Percentiles rank a stretch among this genome's conserved stretches.
These are phyloP conservation scores for Zizania latifolia DNA, from an alignment of 176 grass and related monocot species.

Conservation along the genomic window DNA sequence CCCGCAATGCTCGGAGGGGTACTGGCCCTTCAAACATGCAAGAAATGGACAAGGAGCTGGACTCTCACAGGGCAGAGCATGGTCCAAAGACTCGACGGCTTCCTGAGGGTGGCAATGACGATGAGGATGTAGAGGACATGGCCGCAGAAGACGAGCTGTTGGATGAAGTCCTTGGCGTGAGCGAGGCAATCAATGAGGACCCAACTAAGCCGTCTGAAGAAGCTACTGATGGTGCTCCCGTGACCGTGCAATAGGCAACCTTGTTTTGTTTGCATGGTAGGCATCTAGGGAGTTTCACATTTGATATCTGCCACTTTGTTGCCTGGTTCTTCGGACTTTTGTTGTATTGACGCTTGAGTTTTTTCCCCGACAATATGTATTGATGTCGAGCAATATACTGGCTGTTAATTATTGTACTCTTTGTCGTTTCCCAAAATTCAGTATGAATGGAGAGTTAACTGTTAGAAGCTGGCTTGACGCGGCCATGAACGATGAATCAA, in stretches of 20 bases:
- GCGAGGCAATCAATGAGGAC: constrained; percentile 50
- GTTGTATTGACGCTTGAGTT: constrained; percentile 13
- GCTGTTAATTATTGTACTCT: background rate
- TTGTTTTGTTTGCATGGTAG: constrained; percentile 4
- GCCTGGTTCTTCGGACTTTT: background rate
- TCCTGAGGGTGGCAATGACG: constrained; percentile 48
- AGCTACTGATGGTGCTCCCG: too few relatives aligned
- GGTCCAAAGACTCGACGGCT: constrained; percentile 77
- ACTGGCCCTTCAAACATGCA: constrained; percentile 59
- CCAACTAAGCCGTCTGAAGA: too few relatives aligned
- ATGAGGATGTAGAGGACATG: constrained; percentile 82
- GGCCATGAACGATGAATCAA: background rate
- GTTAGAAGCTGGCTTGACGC: background rate
- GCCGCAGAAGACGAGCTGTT: constrained; percentile 72
- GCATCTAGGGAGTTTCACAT: background rate
- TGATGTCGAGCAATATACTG: background rate
- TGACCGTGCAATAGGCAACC: constrained; percentile 27
- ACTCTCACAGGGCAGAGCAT: constrained; percentile 80
- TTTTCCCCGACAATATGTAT: background rate
- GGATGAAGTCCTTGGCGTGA: constrained; percentile 74
- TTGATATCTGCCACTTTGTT: background rate
- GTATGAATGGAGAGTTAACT: too few relatives aligned
- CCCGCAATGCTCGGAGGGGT: constrained; percentile 47
- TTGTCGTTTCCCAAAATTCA: background rate
- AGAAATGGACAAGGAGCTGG: constrained; percentile 95